phyloP scores from a whole-genome alignment of 2,329 filamentous ascomycete genomes.

The Chrysosporium keratinophilum region DNA sequence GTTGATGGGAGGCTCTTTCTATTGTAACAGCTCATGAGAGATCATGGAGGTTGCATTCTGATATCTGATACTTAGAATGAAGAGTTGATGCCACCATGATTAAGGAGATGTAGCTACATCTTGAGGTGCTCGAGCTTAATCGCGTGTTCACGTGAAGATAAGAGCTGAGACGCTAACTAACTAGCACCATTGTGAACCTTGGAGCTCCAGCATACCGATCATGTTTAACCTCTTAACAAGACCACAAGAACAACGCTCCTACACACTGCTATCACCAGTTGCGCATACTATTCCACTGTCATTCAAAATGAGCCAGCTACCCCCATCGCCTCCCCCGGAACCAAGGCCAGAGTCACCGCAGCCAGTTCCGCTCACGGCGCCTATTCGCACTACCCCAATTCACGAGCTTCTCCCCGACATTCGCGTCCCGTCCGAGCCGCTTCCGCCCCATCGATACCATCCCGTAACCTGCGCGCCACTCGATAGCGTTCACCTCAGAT shows the following conservation, averaged over 20 bases:
- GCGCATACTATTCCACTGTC: neutral
- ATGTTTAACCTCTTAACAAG: neutral
- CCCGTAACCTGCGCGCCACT: constrained; percentile 32
- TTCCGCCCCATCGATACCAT: constrained; percentile 29
- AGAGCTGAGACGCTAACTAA: neutral
- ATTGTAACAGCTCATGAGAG: neutral
- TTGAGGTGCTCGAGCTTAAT: neutral
- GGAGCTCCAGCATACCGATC: neutral
- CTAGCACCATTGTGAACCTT: neutral
- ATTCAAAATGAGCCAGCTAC: constrained; percentile 23
- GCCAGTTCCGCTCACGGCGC: constrained; percentile 27
- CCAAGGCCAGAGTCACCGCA: constrained; percentile 17
- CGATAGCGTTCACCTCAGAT: constrained; percentile 23
- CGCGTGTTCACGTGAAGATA: constrained; percentile 5
- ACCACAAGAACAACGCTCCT: neutral
- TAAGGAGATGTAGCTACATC: neutral
- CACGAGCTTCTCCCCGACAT: constrained; percentile 32
- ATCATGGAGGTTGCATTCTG: neutral
- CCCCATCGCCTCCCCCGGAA: constrained; percentile 30
- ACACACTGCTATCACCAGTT: neutral
- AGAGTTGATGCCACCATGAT: neutral
- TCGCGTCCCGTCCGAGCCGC: constrained; percentile 29
- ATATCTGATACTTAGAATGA: neutral
- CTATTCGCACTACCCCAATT: constrained; percentile 31
- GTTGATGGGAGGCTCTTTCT: neutral